phyloP scores from a whole-genome alignment of 208 protist species.

The Wallacemonas rigidus region DNA sequence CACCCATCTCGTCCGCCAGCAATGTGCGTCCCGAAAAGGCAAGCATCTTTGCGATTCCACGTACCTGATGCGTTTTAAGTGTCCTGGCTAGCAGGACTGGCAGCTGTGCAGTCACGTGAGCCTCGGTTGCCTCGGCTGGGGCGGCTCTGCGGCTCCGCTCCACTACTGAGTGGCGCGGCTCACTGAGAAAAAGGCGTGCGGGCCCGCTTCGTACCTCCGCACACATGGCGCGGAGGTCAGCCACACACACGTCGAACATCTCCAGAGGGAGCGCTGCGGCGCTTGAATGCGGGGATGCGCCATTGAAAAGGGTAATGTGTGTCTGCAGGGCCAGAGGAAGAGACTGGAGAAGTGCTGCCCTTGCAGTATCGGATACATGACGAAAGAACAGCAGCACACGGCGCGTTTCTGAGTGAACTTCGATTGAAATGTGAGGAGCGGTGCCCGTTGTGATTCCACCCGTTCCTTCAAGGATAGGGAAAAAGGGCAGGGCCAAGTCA shows the following conservation, averaged over 20 bases:
- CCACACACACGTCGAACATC: slow-evolving; percentile 26
- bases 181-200: slow-evolving; percentile 10
- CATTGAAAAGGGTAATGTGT: background rate
- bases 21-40: slow-evolving; percentile 48
- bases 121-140: background rate
- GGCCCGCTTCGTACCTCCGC: background rate
- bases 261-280: slow-evolving; percentile 20
- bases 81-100: slow-evolving; percentile 8
- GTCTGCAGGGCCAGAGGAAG: slow-evolving; percentile 31
- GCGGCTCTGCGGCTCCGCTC: background rate
- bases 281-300: background rate
- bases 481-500: slow-evolving; percentile 21
- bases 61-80: slow-evolving; percentile 65
- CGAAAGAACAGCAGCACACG: slow-evolving; percentile 25
- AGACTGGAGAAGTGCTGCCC: background rate
- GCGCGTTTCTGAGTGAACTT: slow-evolving; percentile 40
- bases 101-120: background rate
- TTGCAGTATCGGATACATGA: slow-evolving; percentile 24
- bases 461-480: slow-evolving; percentile 46
- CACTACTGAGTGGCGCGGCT: background rate
- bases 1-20: slow-evolving; percentile 87
- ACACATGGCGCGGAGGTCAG: slow-evolving; percentile 28
- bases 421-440: slow-evolving; percentile 30
- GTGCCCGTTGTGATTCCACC: slow-evolving; percentile 31
- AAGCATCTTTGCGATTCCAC: slow-evolving; percentile 57